phyloP scores from a whole-genome alignment of 108 stramenopile genomes.

The Nitzschia palea region DNA sequence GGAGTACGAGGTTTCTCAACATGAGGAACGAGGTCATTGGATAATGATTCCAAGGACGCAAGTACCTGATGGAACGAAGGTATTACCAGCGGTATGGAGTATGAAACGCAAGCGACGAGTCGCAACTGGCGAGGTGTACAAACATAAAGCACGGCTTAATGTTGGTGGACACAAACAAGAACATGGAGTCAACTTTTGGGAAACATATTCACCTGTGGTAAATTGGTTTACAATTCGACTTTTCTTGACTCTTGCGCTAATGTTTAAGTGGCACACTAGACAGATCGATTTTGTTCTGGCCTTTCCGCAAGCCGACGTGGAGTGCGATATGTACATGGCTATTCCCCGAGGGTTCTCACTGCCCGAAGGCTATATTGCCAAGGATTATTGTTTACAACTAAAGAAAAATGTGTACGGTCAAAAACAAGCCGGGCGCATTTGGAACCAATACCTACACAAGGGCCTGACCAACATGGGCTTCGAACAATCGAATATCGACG shows the following conservation, averaged over 20 bases:
- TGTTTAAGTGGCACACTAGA: slow-evolving; percentile 32
- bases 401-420: slow-evolving; percentile 42
- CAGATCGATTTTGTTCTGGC: slow-evolving; percentile 57
- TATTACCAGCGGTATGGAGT: slow-evolving; percentile 50
- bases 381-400: slow-evolving; percentile 28
- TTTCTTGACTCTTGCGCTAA: slow-evolving; percentile 23
- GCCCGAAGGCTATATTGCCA: neutral
- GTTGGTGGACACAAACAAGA: neutral
- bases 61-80: slow-evolving; percentile 28
- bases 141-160: slow-evolving; percentile 1
- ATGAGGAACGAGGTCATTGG: slow-evolving; percentile 8
- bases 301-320: neutral
- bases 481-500: slow-evolving; percentile 38
- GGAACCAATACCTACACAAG: slow-evolving; percentile 37
- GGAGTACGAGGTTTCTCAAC: slow-evolving; percentile 20
- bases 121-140: slow-evolving; percentile 19
- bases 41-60: slow-evolving; percentile 10
- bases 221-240: slow-evolving; percentile 40
- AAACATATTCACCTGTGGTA: slow-evolving; percentile 59
- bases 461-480: slow-evolving; percentile 22
- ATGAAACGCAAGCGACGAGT: slow-evolving; percentile 47
- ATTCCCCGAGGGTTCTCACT: slow-evolving; percentile 7
- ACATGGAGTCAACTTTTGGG: slow-evolving; percentile 1
- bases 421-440: slow-evolving; percentile 45
- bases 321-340: neutral